Base-by-base conservation (phyloP, 2,329 filamentous ascomycete genomes). In the Chaetomium sp. region DNA sequence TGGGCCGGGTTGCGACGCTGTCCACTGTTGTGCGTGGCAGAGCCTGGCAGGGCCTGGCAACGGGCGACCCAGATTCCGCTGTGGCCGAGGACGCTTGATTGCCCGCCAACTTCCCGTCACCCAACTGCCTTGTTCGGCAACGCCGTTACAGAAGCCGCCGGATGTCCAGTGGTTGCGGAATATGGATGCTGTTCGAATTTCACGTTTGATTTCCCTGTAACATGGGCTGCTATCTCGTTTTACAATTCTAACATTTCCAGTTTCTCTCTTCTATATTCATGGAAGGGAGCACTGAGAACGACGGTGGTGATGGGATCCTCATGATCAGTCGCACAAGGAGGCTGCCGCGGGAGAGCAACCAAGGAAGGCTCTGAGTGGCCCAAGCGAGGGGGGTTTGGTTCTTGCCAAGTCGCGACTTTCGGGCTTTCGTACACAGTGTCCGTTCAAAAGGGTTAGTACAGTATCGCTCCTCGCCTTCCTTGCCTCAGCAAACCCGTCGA, bases 31-130 rank as follows among this genome's bases (percentile, higher is more conserved):
- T 54, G 59, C 54, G 54, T 57, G 56, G 53, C 55, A 55, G 55
- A 48, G 50, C 49, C 55, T 55, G 42, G 54, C 36, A 36, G 48
- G 47, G 27, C 44, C 54, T 52, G 38, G 40, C 53, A 47, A 59
- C 59, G 53, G 40, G 49, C 45, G 56, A 53, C 49, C 53, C 36
- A 34, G 53, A 42, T 36, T 54, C 47, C 46, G 49, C 55, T 49
- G 49, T 52, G 55, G 55, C 58, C 55, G 49, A 55, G 50, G 56
- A 53, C 47, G 59, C 42, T 56, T 62, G 52, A 49, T 55, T 42
- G 53, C 44, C 41, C 11, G 11, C 40, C 10, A 10, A 42, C 11
- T 11, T 41, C 44, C 12, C 44, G 57, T 50, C 54, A 47, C 49
- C 42, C 54, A 54, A 45, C 46, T 57, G 57, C 58, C 56, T 60